Evolutionary conservation across 2,329 filamentous ascomycete genomes (phyloP).

Genomic region (Alternaria novae-zelandiae): DNA sequence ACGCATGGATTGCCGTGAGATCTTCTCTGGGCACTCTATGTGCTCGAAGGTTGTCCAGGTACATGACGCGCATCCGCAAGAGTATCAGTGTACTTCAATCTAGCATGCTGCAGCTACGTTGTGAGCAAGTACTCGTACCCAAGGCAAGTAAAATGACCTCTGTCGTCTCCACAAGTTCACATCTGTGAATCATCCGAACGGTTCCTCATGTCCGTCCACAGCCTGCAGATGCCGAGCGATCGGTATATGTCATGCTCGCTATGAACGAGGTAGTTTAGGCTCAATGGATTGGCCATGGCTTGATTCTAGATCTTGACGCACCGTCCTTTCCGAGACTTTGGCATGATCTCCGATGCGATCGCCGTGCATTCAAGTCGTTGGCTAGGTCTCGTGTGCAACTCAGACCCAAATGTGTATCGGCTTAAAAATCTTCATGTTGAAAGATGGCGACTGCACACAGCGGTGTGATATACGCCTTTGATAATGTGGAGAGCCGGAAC

Average conservation of each 20-base stretch:
- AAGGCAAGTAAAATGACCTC: background rate
- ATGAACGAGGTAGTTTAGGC: background rate
- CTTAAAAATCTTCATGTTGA: background rate
- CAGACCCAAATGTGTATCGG: background rate
- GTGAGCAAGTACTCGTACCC: background rate
- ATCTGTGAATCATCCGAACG: constrained; percentile 50
- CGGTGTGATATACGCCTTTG: background rate
- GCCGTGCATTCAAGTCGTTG: background rate
- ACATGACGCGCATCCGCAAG: background rate
- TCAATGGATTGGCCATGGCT: background rate
- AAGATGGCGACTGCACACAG: background rate
- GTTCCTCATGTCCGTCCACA: constrained; percentile 2
- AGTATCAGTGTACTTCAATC: background rate
- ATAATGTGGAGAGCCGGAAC: constrained; percentile 6
- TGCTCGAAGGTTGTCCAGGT: background rate
- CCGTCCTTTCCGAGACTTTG: background rate
- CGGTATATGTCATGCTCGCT: background rate
- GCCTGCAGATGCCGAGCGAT: background rate
- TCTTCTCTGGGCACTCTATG: background rate
- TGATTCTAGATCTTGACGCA: background rate
- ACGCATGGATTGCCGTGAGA: background rate
- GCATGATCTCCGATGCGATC: background rate
- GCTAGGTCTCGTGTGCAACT: background rate
- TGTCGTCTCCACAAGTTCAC: background rate
- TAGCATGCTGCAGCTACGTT: background rate